These are phyloP conservation scores for Mortierella antarctica DNA, from an alignment of 192 early-diverging fungal genomes.

Conservation along the genomic window DNA sequence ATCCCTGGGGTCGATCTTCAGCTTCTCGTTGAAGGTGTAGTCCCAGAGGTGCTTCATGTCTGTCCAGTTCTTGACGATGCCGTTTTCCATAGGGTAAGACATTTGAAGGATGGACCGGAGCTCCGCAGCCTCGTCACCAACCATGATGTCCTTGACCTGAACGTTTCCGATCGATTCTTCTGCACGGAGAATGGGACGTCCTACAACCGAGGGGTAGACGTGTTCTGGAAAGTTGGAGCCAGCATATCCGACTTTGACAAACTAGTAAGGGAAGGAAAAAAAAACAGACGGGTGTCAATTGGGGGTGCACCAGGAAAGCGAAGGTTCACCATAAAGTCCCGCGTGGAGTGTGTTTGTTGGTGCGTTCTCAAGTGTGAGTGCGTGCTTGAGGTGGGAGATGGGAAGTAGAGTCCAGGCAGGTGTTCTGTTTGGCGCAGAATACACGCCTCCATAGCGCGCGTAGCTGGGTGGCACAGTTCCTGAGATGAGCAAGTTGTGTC, in stretches of 20 bases:
- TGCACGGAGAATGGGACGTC: conserved; percentile 95
- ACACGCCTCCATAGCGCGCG: too few species aligned
- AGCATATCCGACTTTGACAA: conserved; percentile 97
- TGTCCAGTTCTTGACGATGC: conserved; percentile 97
- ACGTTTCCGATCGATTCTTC: conserved; percentile 88
- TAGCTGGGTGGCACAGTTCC: too few species aligned
- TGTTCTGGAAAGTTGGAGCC: conserved; percentile 95
- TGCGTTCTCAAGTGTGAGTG: too few species aligned
- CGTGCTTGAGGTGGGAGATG: too few species aligned
- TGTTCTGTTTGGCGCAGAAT: too few species aligned
- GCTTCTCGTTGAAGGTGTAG: conserved; percentile 95
- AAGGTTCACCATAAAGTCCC: background rate
- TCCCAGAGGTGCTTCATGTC: conserved; percentile 98
- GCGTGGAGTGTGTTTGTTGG: background rate
- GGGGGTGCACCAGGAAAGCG: background rate
- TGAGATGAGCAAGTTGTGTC: too few species aligned
- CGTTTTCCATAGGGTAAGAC: conserved; percentile 99
- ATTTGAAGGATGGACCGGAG: conserved; percentile 91
- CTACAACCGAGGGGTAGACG: conserved; percentile 98
- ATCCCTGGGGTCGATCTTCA: conserved; percentile 88
- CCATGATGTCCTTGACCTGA: conserved; percentile 94
- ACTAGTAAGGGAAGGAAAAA: conserved; percentile 60
- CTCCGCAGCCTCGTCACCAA: conserved; percentile 96
- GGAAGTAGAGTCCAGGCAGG: too few species aligned
- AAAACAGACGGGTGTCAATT: background rate